Evolutionary conservation across 345 rosid species (phyloP).

Genomic region (Jatropha curcas): DNA sequence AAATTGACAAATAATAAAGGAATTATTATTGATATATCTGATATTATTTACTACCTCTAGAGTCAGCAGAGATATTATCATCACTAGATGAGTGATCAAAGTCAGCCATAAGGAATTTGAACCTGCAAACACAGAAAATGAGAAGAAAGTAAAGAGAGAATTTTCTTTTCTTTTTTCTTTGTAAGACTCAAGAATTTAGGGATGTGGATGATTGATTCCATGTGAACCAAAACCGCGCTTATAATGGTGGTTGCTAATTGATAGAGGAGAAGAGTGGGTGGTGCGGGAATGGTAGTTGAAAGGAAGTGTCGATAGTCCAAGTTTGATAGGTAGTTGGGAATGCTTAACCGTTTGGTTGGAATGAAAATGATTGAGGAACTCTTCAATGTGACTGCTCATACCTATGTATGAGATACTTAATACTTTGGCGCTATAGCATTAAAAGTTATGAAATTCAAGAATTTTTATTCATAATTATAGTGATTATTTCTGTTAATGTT

Average conservation of each 20-base stretch:
- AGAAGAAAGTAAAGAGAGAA: not conserved
- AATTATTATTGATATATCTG: not conserved
- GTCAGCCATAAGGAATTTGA: constrained; percentile 41
- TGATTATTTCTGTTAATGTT: too few relatives aligned
- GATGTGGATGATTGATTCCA: not conserved
- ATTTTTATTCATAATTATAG: too few relatives aligned
- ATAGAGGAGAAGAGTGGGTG: constrained; percentile 18
- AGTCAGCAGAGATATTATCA: constrained; percentile 19
- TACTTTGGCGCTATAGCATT: too few relatives aligned
- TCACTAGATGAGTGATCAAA: constrained; percentile 33
- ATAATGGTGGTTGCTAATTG: not conserved
- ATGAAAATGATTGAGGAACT: too few relatives aligned
- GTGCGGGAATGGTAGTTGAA: constrained; percentile 51
- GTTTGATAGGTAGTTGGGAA: constrained; percentile 57
- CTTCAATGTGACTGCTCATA: too few relatives aligned
- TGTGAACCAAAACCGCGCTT: not conserved
- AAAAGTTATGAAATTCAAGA: too few relatives aligned
- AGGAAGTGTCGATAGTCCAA: constrained; percentile 21
- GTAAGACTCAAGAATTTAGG: not conserved
- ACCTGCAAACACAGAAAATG: not conserved
- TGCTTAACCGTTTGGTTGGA: not conserved
- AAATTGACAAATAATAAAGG: too few relatives aligned
- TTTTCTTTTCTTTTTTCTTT: not conserved
- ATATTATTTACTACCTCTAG: constrained; percentile 17
- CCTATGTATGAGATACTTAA: too few relatives aligned